Evolutionary conservation across 2,329 filamentous ascomycete species (phyloP).

Genomic region (Paecilomyces dactylethromorphus): DNA sequence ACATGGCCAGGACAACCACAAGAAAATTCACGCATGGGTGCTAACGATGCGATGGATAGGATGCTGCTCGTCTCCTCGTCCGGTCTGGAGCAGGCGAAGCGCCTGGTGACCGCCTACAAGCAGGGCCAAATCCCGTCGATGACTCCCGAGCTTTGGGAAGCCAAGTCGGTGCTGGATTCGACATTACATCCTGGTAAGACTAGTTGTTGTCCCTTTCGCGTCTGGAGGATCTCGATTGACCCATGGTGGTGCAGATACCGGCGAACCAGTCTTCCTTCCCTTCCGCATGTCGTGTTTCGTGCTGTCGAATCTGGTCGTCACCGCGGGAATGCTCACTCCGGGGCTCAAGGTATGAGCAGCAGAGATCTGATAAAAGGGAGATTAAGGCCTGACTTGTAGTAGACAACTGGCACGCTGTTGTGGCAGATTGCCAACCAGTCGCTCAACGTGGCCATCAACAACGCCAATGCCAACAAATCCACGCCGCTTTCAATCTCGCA

Average conservation of each 20-base stretch:
- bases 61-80: slow-evolving; percentile 73
- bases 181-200: slow-evolving; percentile 83
- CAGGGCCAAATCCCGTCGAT: slow-evolving; percentile 69
- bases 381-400: background rate
- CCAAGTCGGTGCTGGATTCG: slow-evolving; percentile 96
- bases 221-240: background rate
- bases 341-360: slow-evolving; percentile 58
- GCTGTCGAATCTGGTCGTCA: slow-evolving; percentile 87
- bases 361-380: background rate
- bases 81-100: slow-evolving; percentile 81
- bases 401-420: slow-evolving; percentile 76
- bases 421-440: slow-evolving; percentile 98
- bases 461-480: slow-evolving; percentile 95
- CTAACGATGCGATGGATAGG: slow-evolving; percentile 42
- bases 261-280: slow-evolving; percentile 82
- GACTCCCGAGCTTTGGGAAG: slow-evolving; percentile 86
- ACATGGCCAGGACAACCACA: background rate
- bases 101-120: slow-evolving; percentile 77
- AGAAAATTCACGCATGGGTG: background rate
- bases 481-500: slow-evolving; percentile 75
- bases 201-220: background rate
- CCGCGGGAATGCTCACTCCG: slow-evolving; percentile 93
- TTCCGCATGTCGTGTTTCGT: slow-evolving; percentile 98
- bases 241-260: slow-evolving; percentile 61
- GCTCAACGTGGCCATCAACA: slow-evolving; percentile 96